These are phyloP conservation scores for Diplodia seriata DNA, from an alignment of 2,329 filamentous ascomycete species.

Conservation along the genomic window DNA sequence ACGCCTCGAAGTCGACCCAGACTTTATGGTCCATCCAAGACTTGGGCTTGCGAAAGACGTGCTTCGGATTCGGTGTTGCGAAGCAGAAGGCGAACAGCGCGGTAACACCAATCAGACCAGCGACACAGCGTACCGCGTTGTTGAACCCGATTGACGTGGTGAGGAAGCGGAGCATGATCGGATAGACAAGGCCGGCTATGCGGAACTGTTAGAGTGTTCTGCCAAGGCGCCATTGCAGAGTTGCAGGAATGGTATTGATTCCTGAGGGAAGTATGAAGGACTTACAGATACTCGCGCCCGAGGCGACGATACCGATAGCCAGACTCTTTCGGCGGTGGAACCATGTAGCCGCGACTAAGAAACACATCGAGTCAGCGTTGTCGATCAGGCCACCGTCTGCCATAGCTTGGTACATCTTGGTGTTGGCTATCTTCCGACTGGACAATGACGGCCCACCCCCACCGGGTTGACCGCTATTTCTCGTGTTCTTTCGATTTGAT, in stretches of 20 bases:
- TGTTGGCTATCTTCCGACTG: background rate
- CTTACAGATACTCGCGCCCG: slow-evolving; percentile 55
- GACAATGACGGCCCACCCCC: slow-evolving; percentile 9
- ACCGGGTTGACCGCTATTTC: background rate
- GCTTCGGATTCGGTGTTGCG: slow-evolving; percentile 53
- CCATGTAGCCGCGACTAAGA: slow-evolving; percentile 57
- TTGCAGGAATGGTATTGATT: background rate
- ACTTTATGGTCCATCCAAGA: slow-evolving; percentile 48
- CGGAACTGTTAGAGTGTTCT: slow-evolving; percentile 2
- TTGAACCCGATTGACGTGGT: slow-evolving; percentile 54
- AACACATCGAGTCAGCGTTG: slow-evolving; percentile 18
- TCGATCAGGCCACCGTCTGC: slow-evolving; percentile 20
- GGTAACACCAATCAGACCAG: slow-evolving; percentile 50
- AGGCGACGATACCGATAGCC: slow-evolving; percentile 59
- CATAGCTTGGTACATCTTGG: slow-evolving; percentile 11
- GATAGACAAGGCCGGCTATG: slow-evolving; percentile 54
- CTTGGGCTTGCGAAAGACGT: slow-evolving; percentile 48
- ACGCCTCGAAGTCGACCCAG: slow-evolving; percentile 55
- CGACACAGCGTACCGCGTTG: slow-evolving; percentile 52
- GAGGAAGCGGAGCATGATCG: slow-evolving; percentile 55
- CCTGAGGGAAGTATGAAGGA: background rate
- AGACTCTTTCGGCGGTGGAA: slow-evolving; percentile 56
- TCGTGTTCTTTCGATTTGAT: slow-evolving; percentile 22
- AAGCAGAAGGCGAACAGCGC: slow-evolving; percentile 52
- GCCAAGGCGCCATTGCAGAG: background rate